phyloP scores from a whole-genome alignment of 1,284 basidiomycete genomes.

The Prillingera fragicola region DNA sequence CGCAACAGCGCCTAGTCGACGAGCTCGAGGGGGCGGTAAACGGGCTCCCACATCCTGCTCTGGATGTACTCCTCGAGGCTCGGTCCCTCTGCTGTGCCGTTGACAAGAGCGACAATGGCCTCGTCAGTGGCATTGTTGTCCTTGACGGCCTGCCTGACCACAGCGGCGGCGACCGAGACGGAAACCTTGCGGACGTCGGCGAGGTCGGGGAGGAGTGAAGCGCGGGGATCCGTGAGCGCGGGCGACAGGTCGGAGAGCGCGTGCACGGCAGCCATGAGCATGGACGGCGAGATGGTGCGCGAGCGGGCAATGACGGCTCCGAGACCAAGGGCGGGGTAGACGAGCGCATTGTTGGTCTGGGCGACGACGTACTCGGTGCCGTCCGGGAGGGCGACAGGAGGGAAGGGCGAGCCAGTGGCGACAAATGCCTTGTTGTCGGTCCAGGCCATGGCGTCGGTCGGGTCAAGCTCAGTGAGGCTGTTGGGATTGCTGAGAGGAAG shows the following conservation, averaged over 20 bases:
- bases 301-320: conserved; percentile 63
- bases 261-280: conserved; percentile 63
- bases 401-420: conserved; percentile 77
- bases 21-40: conserved; percentile 42
- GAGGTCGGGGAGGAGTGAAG: conserved; percentile 55
- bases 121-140: conserved; percentile 55
- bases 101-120: conserved; percentile 32
- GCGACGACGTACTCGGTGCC: conserved; percentile 48
- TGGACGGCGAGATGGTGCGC: conserved; percentile 59
- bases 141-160: conserved; percentile 67
- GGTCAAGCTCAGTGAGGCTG: conserved; percentile 66
- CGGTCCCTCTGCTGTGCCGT: too few relatives aligned
- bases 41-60: conserved; percentile 45
- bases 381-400: conserved; percentile 61
- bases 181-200: conserved; percentile 62
- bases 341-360: conserved; percentile 58
- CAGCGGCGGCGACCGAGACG: conserved; percentile 58
- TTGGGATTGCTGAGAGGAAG: conserved; percentile 78
- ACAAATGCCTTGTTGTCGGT: conserved; percentile 67
- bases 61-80: conserved; percentile 42
- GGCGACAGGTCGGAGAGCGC: conserved; percentile 69
- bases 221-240: conserved; percentile 60
- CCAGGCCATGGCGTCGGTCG: conserved; percentile 55
- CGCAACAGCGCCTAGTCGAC: too few relatives aligned
- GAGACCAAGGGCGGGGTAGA: conserved; percentile 73